Base-by-base conservation (phyloP, 345 rosid species). In the Balakata baccata region DNA sequence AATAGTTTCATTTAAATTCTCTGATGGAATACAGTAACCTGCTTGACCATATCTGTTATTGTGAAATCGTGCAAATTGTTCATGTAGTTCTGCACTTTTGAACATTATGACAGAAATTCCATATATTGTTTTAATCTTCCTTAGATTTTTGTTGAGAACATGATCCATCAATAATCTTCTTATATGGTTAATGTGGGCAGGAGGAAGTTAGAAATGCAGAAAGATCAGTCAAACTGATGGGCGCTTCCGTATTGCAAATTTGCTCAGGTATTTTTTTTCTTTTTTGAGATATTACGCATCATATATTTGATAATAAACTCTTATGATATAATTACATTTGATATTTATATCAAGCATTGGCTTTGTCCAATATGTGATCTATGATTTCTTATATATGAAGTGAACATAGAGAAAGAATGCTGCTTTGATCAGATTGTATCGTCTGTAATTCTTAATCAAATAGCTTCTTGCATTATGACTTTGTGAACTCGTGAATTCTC, bases 201-300 rank as follows among this genome's bases (percentile, higher is more conserved):
- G 69, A 38, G 69, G 79, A 69, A 69, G 64, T 75, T 23, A 52
- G 53, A 75, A 75, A 61, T 54, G 69, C 66, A 17, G 90, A 87
- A 75, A 90, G 79, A 80, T 93, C 98, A 64, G 82, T 92, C 78
- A 82, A 81, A 61, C 75, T 84, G 60, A 82, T 94, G 89, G 98
- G 98, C 25, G 94, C 89, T 80, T 90, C 94, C 16, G 5, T 84
- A 61, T 77, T 92, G 79, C 81, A 88, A 74, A 76, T 86, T 58
- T 82, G 84, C 73, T 69, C 87, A 69, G 97, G 98, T 90, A 25
- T 61, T 69, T 62, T 56, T 71, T 11, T 25, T 51, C 65, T 43
- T 18, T 74, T 58, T 16, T 75, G 59, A 65, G 58, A 62, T 34
- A 17, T 72, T 34, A 4, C 63, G 25, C 41, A 6, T 66, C 13